A percentile compares a stretch with the other conserved stretches of the same genome.
Conservation (phyloP, 2,329 filamentous ascomycete genomes). For the Fusarium sp. region DNA sequence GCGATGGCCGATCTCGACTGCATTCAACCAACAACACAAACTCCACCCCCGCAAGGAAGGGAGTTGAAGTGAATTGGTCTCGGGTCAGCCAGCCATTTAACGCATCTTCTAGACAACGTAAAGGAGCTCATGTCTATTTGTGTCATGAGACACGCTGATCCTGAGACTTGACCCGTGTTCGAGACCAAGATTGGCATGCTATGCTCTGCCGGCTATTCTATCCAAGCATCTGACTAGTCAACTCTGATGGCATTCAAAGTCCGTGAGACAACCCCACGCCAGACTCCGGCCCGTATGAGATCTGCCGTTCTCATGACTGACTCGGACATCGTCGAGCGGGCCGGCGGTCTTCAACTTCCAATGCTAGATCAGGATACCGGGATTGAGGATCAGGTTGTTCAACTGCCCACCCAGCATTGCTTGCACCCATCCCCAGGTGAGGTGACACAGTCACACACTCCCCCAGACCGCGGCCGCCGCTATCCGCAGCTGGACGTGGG, state of each 20-base stretch:
- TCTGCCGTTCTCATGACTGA: constrained; percentile 20
- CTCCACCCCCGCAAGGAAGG: neutral
- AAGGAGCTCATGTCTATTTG: neutral
- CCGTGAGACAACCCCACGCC: constrained; percentile 12
- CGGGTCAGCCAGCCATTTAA: constrained; percentile 7
- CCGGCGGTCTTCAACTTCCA: neutral
- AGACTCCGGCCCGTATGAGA: constrained; percentile 5
- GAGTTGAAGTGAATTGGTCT: neutral
- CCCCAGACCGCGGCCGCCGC: neutral
- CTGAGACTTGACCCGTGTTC: neutral
- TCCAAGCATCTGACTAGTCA: neutral
- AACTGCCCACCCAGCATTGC: constrained; percentile 28
- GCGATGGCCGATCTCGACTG: constrained; percentile 9
- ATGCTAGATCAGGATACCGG: neutral
- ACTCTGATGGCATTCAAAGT: neutral
- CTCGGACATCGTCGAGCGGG: neutral
- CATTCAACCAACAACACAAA: constrained; percentile 1
- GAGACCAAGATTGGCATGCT: neutral
- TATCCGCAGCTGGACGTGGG: constrained; percentile 3
- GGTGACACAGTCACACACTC: constrained; percentile 10
- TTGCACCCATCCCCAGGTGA: constrained; percentile 18
- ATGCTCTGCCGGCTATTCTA: constrained; percentile 4
- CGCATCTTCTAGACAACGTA: neutral
- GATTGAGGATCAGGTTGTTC: constrained; percentile 31
- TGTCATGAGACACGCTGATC: constrained; percentile 5